phyloP scores from a whole-genome alignment of 139 green algal genomes.

The Pleodorina starrii region DNA sequence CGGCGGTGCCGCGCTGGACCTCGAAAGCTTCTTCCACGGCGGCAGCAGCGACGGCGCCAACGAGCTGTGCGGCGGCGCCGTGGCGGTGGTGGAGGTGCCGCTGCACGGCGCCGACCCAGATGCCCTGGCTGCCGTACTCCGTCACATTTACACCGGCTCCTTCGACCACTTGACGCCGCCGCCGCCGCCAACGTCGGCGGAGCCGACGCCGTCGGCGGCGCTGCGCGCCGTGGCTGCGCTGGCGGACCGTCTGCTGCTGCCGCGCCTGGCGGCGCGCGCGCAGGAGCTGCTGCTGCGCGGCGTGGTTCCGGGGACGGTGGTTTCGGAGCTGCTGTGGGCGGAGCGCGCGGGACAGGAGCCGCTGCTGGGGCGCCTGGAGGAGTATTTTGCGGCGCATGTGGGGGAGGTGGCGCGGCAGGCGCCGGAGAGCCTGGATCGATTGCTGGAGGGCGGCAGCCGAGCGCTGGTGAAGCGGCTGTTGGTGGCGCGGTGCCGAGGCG shows the following conservation, averaged over 20 bases:
- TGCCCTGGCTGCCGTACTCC: background rate
- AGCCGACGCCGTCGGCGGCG: background rate
- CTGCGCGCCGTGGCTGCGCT: constrained; percentile 2
- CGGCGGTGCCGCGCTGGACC: background rate
- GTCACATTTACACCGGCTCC: constrained; percentile 2
- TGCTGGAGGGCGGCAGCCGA: background rate
- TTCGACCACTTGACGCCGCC: background rate
- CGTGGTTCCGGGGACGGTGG: background rate
- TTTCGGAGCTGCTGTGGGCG: constrained; percentile 15
- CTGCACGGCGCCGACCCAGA: background rate
- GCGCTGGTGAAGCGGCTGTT: constrained; percentile 27
- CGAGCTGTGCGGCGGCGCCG: background rate
- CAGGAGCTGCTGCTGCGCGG: background rate
- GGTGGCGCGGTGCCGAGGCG: background rate
- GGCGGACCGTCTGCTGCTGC: constrained; percentile 27
- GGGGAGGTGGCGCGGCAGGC: constrained; percentile 9
- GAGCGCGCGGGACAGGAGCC: background rate
- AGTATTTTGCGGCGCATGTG: background rate
- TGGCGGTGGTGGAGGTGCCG: background rate
- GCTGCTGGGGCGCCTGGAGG: constrained; percentile 21
- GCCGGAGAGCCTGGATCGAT: background rate
- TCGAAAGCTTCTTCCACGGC: background rate
- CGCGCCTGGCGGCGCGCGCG: background rate
- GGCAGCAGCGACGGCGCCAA: background rate
- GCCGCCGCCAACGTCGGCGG: background rate